These are phyloP conservation scores for Phyllosticta citriasiana DNA, from an alignment of 2,329 filamentous ascomycete species.

Conservation along the genomic window DNA sequence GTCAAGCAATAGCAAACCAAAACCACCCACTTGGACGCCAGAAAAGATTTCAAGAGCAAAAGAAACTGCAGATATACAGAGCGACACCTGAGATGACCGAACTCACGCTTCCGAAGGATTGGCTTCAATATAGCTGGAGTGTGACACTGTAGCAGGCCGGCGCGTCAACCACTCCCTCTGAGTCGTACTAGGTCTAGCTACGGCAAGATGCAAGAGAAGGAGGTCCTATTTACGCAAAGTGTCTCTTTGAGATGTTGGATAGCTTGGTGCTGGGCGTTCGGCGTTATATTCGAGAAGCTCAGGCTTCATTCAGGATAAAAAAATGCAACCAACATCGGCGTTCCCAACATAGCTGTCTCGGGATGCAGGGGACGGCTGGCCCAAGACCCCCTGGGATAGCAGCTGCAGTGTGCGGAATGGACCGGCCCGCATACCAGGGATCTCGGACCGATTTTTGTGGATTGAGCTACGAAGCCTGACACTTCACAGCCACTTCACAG, in stretches of 20 bases:
- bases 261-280: too few relatives aligned
- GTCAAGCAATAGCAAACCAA: background rate
- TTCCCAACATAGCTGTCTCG: too few relatives aligned
- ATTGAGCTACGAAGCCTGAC: background rate
- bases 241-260: background rate
- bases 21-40: background rate
- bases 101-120: conserved; percentile 15
- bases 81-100: conserved; percentile 15
- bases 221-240: background rate
- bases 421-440: background rate
- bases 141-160: conserved; percentile 11
- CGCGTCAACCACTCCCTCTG: conserved; percentile 15
- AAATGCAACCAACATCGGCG: too few relatives aligned
- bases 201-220: too few relatives aligned
- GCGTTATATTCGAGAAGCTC: too few relatives aligned
- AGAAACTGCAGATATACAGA: conserved; percentile 4
- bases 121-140: conserved; percentile 5
- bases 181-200: background rate
- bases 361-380: background rate
- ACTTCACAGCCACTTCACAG: background rate
- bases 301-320: too few relatives aligned
- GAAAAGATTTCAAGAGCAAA: background rate
- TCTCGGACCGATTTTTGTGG: background rate
- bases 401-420: background rate
- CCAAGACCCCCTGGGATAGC: background rate